Evolutionary conservation across 2,329 filamentous ascomycete species (phyloP).

Genomic region (Penicillium sp.): DNA sequence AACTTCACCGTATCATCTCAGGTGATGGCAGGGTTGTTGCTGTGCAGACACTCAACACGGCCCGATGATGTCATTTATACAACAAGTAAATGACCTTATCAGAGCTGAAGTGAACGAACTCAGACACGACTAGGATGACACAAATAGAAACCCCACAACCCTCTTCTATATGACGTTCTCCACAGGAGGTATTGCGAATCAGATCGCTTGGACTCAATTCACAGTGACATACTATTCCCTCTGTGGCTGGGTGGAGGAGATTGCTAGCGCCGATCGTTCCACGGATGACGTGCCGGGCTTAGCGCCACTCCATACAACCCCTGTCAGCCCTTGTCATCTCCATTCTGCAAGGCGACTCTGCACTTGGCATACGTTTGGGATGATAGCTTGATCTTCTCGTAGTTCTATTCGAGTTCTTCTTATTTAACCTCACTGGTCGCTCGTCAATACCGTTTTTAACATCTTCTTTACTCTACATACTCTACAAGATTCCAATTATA

Average conservation of each 20-base stretch:
- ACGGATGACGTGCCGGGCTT: slow-evolving; percentile 26
- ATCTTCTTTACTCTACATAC: background rate
- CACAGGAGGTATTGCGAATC: background rate
- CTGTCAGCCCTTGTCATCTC: slow-evolving; percentile 4
- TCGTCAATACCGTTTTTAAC: too few species aligned
- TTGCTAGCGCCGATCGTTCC: slow-evolving; percentile 18
- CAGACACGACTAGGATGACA: background rate
- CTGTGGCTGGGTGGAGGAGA: background rate
- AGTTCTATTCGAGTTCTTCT: background rate
- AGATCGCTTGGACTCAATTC: background rate
- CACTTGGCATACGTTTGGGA: slow-evolving; percentile 25
- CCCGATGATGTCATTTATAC: slow-evolving; percentile 2
- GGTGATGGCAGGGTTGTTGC: background rate
- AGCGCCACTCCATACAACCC: slow-evolving; percentile 16
- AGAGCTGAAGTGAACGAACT: background rate
- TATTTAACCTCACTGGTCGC: background rate
- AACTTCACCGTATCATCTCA: background rate
- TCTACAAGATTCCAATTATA: background rate
- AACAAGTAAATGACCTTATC: background rate
- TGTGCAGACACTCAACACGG: background rate
- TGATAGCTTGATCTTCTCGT: background rate
- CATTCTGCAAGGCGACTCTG: slow-evolving; percentile 13
- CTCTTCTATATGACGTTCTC: background rate
- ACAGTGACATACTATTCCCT: background rate
- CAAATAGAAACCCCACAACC: background rate